Evolutionary conservation across 139 green algal genomes (phyloP).

Genomic region (Limnomonas spitsbergensis): DNA sequence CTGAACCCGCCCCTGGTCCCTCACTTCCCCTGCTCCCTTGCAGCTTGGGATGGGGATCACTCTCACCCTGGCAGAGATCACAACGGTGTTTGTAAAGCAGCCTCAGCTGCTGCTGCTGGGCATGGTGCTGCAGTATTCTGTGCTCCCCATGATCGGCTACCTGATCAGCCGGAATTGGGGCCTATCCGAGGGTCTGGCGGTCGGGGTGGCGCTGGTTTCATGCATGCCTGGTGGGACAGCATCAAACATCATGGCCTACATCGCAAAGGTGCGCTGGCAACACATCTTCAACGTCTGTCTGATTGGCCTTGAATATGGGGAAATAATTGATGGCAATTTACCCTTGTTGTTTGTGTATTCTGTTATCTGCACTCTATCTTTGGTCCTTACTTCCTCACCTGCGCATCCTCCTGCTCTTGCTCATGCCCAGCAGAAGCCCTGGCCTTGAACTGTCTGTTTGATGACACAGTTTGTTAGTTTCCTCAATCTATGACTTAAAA

Average conservation of each 20-base stretch:
- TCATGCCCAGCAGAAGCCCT: no score
- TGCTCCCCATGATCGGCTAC: constrained; percentile 54
- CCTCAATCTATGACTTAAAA: no score
- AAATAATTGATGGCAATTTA: no score
- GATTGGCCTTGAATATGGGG: background rate
- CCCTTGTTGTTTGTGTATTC: no score
- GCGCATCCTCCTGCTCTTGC: no score
- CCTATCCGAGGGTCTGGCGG: constrained; percentile 40
- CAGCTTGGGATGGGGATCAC: constrained; percentile 50
- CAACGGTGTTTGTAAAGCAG: constrained; percentile 48
- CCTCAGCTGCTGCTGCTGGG: constrained; percentile 56
- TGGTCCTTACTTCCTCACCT: no score
- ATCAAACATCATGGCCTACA: constrained; percentile 61
- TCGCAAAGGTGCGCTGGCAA: constrained; percentile 35
- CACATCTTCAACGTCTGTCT: background rate
- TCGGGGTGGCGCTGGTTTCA: constrained; percentile 57
- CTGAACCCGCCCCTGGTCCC: background rate
- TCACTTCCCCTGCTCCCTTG: background rate
- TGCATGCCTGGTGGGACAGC: constrained; percentile 64
- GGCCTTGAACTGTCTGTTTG: no score
- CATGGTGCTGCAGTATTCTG: constrained; percentile 59
- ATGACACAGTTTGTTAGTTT: no score
- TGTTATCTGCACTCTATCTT: no score
- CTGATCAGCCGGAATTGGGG: constrained; percentile 52
- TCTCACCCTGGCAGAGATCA: constrained; percentile 59